Evolutionary conservation across 805 yeast species (phyloP), one percentile per base, ranked within the genome.

Genomic region (Barnettozyma vustinii): DNA sequence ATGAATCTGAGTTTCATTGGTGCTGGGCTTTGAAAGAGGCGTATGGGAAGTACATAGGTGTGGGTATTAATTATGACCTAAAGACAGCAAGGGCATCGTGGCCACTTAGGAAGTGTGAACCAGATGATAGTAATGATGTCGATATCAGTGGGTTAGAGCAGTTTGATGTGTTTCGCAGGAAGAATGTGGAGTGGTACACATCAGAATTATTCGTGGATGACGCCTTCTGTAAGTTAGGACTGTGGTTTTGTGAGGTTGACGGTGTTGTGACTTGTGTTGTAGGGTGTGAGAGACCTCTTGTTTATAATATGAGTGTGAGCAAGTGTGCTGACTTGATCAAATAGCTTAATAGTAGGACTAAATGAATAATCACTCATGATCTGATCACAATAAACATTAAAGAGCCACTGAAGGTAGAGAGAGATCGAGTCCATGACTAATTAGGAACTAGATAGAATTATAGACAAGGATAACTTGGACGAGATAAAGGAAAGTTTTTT

Each of bases 11-110:
- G 2, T 76, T 84, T 55, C 76, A 84, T 18, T 79, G 79, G 37
- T 71, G 75, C 33, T 87, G 96, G 96, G 85, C 96, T 0, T 62
- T 87, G 47, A 87, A 87, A 60, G 96, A 87, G 61, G 80, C 88
- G 19, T 84, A 79, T 58, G 75, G 87, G 7, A 87, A 87, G 57
- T 76, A 73, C 36, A 56, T 75, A 2, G 96, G 95, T 0, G 64
- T 73, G 16, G 95, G 96, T 0, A 61, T 80, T 13, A 69, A 69
- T 46, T 63, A 65, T 27, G 65, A 68, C 44, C 52, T 72, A 27
- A 36, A 47, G 2, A 40, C 52, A 0, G 61, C 69, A 32, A 61
- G 67, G 52, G 65, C 68, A 44, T 56, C 61, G 2, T n/a, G 40
- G 20, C 50, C 50, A n/a, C 37, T 47, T 27, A 13, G 32, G 9